Conservation (phyloP, 257 asterid genomes). For the Lycium ferocissimum region DNA sequence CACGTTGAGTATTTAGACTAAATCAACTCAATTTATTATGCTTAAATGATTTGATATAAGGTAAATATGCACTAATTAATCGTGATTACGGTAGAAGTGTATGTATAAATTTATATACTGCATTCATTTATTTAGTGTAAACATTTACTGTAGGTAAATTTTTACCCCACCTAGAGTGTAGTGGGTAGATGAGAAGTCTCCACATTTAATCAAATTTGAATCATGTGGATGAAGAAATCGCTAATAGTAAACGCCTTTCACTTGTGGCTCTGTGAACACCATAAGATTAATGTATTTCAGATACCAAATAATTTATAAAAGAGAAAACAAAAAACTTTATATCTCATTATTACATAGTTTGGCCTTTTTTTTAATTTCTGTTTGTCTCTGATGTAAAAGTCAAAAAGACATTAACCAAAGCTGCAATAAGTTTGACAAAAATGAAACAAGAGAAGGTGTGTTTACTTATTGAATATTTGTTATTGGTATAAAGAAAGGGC, state of each 20-base stretch:
- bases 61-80: too few species aligned
- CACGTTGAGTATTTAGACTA: too few species aligned
- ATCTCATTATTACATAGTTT: too few species aligned
- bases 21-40: too few species aligned
- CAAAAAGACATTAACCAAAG: conserved; percentile 24
- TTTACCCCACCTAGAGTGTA: background rate
- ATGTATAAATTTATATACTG: too few species aligned
- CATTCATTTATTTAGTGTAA: too few species aligned
- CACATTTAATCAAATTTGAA: background rate
- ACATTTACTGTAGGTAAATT: too few species aligned
- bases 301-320: background rate
- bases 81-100: too few species aligned
- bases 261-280: background rate
- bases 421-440: conserved; percentile 28
- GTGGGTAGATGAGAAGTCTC: background rate
- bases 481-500: background rate
- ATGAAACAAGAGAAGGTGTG: background rate
- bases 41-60: too few species aligned
- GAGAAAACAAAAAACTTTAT: too few species aligned
- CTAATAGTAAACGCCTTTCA: background rate
- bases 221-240: too few species aligned
- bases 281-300: background rate
- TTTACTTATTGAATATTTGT: background rate
- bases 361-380: background rate
- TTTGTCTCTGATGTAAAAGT: background rate